A percentile compares a stretch with the other conserved stretches of the same genome.
These are phyloP conservation scores for Aspergillus flavus DNA, from an alignment of 2,329 filamentous ascomycete species.

Conservation along the genomic window DNA sequence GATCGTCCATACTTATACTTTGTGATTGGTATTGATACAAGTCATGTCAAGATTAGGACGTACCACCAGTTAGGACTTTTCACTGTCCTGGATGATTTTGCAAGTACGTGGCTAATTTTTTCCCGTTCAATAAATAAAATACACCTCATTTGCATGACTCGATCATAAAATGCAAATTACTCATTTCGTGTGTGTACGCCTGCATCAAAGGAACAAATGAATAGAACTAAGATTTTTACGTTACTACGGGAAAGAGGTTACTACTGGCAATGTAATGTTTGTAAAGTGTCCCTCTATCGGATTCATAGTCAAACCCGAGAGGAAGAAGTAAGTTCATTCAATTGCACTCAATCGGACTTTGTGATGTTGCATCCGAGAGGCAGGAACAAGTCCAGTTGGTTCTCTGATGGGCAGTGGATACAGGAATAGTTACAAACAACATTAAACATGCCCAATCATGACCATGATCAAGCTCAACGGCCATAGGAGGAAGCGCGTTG, in stretches of 20 bases:
- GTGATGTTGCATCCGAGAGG: background rate
- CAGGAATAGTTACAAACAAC: background rate
- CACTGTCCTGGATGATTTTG: background rate
- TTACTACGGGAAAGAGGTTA: background rate
- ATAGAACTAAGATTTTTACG: background rate
- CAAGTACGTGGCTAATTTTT: background rate
- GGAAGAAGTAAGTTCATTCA: background rate
- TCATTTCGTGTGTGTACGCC: background rate
- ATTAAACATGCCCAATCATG: background rate
- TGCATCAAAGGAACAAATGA: background rate
- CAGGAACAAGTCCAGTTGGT: background rate
- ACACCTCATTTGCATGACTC: background rate
- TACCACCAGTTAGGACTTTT: background rate
- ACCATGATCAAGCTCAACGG: background rate
- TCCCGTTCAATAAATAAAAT: background rate
- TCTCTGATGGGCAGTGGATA: background rate
- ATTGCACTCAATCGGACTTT: background rate
- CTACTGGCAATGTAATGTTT: background rate
- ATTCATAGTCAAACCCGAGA: background rate
- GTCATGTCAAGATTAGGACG: background rate
- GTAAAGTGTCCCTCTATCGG: background rate
- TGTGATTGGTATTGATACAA: background rate
- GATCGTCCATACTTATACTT: background rate
- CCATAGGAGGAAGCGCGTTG: background rate
- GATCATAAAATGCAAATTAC: background rate